Evolutionary conservation across 768 basidiomycete genomes (phyloP).

Genomic region (Pulveroboletus sp.): DNA sequence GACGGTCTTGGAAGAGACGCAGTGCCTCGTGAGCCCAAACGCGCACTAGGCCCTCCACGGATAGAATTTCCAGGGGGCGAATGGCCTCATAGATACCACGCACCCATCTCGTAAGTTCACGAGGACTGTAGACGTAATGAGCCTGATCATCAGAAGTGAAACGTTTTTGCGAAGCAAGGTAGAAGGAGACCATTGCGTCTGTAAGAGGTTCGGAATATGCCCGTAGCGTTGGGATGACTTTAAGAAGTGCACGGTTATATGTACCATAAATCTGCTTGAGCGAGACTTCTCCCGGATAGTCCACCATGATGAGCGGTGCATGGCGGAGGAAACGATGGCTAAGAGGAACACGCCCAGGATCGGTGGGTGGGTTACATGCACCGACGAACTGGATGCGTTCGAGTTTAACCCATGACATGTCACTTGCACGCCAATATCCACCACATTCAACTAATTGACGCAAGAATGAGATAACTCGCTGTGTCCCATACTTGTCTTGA

Average conservation of each 20-base stretch:
- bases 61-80: conserved; percentile 85
- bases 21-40: conserved; percentile 98
- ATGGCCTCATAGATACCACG: conserved; percentile 97
- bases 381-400: conserved; percentile 99
- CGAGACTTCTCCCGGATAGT: conserved; percentile 96
- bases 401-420: conserved; percentile 95
- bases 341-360: conserved; percentile 98
- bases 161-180: conserved; percentile 85
- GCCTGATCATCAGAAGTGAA: conserved; percentile 98
- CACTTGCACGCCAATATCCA: conserved; percentile 90
- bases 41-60: conserved; percentile 91
- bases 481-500: conserved; percentile 96
- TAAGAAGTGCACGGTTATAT: conserved; percentile 92
- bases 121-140: conserved; percentile 98
- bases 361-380: conserved; percentile 98
- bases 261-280: conserved; percentile 98
- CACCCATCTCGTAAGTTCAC: conserved; percentile 97
- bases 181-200: conserved; percentile 95
- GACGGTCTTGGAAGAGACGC: conserved; percentile 94
- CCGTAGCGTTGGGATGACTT: conserved; percentile 89
- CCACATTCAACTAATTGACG: conserved; percentile 93
- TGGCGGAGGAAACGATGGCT: conserved; percentile 97
- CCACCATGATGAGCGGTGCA: conserved; percentile 97
- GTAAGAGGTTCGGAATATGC: conserved; percentile 93
- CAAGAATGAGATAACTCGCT: conserved; percentile 97